Evolutionary conservation across 495 filamentous ascomycete genomes (phyloP).

Genomic region (Melanomma pulvis-pyrius): DNA sequence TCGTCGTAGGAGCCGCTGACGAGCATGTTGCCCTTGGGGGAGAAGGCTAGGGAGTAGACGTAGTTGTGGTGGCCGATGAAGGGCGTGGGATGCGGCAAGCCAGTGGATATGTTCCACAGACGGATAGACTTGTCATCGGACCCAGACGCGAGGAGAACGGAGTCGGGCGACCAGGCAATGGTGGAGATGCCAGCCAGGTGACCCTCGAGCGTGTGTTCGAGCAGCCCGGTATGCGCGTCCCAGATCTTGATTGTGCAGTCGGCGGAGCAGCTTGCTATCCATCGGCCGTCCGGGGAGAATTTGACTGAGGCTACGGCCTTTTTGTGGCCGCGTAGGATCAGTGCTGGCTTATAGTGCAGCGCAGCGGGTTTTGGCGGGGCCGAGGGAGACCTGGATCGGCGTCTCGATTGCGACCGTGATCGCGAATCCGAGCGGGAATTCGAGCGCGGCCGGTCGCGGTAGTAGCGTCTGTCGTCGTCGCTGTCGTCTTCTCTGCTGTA

Average conservation of each 20-base stretch:
- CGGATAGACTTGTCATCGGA: slow-evolving; percentile 96
- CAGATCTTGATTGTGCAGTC: slow-evolving; percentile 90
- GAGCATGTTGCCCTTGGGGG: slow-evolving; percentile 94
- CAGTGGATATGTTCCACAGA: slow-evolving; percentile 84
- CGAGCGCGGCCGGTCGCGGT: slow-evolving; percentile 18
- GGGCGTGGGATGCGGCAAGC: slow-evolving; percentile 63
- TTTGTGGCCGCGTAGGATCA: slow-evolving; percentile 73
- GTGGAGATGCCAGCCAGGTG: slow-evolving; percentile 91
- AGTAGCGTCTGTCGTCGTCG: slow-evolving; percentile 29
- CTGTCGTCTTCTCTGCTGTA: slow-evolving; percentile 33
- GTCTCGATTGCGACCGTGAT: slow-evolving; percentile 12
- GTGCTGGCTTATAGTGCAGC: slow-evolving; percentile 63
- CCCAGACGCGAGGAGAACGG: slow-evolving; percentile 80
- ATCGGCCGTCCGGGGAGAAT: slow-evolving; percentile 85
- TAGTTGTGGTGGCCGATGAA: slow-evolving; percentile 93
- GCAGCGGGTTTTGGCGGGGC: slow-evolving; percentile 48
- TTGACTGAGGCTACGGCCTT: slow-evolving; percentile 81
- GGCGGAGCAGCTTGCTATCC: slow-evolving; percentile 77
- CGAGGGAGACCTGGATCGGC: slow-evolving; percentile 1
- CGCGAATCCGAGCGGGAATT: slow-evolving; percentile 18
- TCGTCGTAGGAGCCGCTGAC: slow-evolving; percentile 95
- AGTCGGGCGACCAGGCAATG: slow-evolving; percentile 88
- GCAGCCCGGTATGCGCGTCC: slow-evolving; percentile 75
- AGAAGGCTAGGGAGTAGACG: slow-evolving; percentile 89
- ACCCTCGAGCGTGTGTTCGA: slow-evolving; percentile 85